Evolutionary conservation across 345 rosid species (phyloP).

Genomic region (Gynandropsis gynandra): DNA sequence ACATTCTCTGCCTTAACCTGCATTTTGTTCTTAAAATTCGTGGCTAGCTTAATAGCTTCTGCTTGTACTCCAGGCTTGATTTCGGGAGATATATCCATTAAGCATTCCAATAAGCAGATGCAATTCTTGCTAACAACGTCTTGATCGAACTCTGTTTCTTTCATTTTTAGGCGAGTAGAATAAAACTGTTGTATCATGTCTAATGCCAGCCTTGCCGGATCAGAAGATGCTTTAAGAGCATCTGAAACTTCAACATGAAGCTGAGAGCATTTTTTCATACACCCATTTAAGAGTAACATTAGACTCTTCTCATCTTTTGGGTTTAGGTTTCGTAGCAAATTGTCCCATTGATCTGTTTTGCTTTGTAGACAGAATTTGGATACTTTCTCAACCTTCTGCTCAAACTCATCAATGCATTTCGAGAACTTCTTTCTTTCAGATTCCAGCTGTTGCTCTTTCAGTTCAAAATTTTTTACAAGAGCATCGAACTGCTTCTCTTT

Average conservation of each 20-base stretch:
- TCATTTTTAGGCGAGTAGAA: slow-evolving; percentile 28
- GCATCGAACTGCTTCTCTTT: slow-evolving; percentile 26
- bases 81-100: slow-evolving; percentile 33
- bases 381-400: slow-evolving; percentile 16
- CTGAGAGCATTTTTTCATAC: slow-evolving; percentile 25
- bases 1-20: slow-evolving; percentile 24
- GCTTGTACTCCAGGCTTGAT: slow-evolving; percentile 25
- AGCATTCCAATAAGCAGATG: slow-evolving; percentile 41
- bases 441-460: slow-evolving; percentile 18
- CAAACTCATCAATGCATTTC: slow-evolving; percentile 16
- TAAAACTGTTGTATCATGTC: slow-evolving; percentile 45
- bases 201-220: slow-evolving; percentile 57
- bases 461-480: slow-evolving; percentile 11
- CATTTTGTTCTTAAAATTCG: slow-evolving; percentile 37
- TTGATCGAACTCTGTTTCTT: slow-evolving; percentile 24
- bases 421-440: slow-evolving; percentile 5
- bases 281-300: slow-evolving; percentile 44
- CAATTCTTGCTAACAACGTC: slow-evolving; percentile 34
- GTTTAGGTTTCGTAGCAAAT: slow-evolving; percentile 7
- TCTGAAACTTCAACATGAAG: slow-evolving; percentile 24
- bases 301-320: slow-evolving; percentile 34
- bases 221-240: slow-evolving; percentile 25
- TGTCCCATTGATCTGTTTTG: slow-evolving; percentile 17
- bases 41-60: slow-evolving; percentile 38
- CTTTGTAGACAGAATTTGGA: slow-evolving; percentile 14